Evolutionary conservation across 768 basidiomycete species (phyloP).

Genomic region (Terana coerulea): DNA sequence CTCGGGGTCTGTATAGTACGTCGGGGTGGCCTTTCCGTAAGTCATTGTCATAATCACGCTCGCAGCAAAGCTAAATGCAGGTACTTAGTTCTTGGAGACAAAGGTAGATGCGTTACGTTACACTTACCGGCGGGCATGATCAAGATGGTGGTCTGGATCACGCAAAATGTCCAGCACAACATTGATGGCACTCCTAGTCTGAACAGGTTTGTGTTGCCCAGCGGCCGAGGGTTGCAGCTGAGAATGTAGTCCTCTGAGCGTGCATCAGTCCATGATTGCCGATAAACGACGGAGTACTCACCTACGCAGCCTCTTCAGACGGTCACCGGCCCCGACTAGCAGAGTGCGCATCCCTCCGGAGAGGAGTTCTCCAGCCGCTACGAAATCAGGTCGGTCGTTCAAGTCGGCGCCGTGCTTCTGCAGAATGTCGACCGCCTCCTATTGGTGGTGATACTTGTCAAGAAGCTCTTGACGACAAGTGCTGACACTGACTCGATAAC

Average conservation of each 20-base stretch:
- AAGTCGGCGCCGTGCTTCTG: slow-evolving; percentile 34
- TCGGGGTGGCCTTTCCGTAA: slow-evolving; percentile 37
- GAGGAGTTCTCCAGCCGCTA: slow-evolving; percentile 33
- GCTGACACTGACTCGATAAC: neutral
- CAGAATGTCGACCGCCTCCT: slow-evolving; percentile 38
- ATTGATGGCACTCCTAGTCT: slow-evolving; percentile 29
- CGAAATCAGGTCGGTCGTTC: slow-evolving; percentile 31
- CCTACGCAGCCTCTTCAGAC: slow-evolving; percentile 28
- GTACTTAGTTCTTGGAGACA: neutral
- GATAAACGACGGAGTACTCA: slow-evolving; percentile 1
- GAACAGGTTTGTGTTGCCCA: slow-evolving; percentile 30
- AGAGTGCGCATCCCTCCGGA: slow-evolving; percentile 32
- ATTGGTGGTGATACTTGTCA: neutral
- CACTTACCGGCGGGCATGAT: slow-evolving; percentile 30
- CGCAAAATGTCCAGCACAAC: slow-evolving; percentile 32
- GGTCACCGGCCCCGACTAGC: slow-evolving; percentile 23
- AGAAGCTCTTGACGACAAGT: neutral
- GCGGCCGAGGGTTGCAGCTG: slow-evolving; percentile 32
- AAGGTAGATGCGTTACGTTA: neutral
- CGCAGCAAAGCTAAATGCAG: slow-evolving; percentile 31
- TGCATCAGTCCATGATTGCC: neutral
- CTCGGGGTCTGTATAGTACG: slow-evolving; percentile 34
- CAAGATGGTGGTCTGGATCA: slow-evolving; percentile 29
- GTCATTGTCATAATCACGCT: slow-evolving; percentile 35
- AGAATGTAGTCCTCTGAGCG: slow-evolving; percentile 29